Conservation (phyloP, 306 rosid species). For the Dryas octopetala region DNA sequence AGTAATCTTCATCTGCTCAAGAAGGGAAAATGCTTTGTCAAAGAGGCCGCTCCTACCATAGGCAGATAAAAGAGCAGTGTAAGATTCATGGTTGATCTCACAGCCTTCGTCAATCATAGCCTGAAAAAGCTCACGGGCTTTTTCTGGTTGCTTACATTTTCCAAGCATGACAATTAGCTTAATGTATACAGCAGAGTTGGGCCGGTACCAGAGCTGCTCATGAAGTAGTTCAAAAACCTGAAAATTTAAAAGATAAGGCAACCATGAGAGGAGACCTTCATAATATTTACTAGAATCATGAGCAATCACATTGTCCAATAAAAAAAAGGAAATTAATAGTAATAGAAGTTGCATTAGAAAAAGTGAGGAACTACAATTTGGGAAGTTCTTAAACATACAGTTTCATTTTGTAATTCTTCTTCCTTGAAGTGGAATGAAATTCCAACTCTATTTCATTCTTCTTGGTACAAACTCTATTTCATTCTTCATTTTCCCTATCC, state of each 20-base stretch:
- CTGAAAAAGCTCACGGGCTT: slow-evolving; percentile 70
- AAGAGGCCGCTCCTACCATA: slow-evolving; percentile 82
- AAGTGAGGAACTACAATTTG: background rate
- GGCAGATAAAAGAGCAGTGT: slow-evolving; percentile 87
- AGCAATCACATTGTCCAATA: background rate
- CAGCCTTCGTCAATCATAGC: slow-evolving; percentile 90
- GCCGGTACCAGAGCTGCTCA: slow-evolving; percentile 92
- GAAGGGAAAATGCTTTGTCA: slow-evolving; percentile 75
- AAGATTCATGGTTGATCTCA: slow-evolving; percentile 60
- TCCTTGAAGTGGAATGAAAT: background rate
- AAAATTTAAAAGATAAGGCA: slow-evolving; percentile 14
- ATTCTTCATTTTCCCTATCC: background rate
- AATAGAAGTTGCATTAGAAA: background rate
- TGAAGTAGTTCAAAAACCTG: slow-evolving; percentile 80
- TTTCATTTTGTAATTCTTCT: background rate
- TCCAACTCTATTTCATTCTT: background rate
- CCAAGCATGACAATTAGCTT: slow-evolving; percentile 95
- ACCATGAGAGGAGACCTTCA: slow-evolving; percentile 21
- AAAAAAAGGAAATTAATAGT: background rate
- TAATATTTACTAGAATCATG: background rate
- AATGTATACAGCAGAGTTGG: slow-evolving; percentile 65
- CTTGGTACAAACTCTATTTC: background rate
- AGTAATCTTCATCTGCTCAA: slow-evolving; percentile 70
- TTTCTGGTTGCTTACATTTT: slow-evolving; percentile 88
- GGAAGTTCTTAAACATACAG: background rate